These are phyloP conservation scores for Ampelocalamus luodianensis DNA, from an alignment of 176 grass and related monocot genomes.

Conservation along the genomic window DNA sequence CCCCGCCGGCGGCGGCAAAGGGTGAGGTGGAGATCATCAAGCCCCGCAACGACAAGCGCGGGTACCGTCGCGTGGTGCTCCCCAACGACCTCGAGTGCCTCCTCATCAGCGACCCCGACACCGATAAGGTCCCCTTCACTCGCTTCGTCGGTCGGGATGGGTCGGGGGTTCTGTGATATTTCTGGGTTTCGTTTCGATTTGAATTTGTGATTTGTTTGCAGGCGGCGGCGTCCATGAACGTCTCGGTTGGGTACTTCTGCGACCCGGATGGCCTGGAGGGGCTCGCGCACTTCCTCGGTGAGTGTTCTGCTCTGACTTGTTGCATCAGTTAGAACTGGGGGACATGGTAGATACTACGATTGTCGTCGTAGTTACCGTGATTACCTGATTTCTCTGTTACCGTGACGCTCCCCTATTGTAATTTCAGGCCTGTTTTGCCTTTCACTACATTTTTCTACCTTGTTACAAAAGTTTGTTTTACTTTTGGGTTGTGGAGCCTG, in stretches of 20 bases:
- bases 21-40: constrained; percentile 68
- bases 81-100: constrained; percentile 77
- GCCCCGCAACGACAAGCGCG: constrained; percentile 82
- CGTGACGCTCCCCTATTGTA: neutral
- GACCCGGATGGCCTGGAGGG: constrained; percentile 87
- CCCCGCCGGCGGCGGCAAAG: neutral
- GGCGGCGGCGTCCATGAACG: constrained; percentile 91
- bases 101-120: constrained; percentile 95
- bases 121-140: constrained; percentile 69
- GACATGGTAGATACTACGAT: constrained; percentile 8
- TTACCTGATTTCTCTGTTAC: neutral
- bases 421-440: neutral
- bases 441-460: neutral
- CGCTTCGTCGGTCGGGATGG: constrained; percentile 16
- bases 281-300: constrained; percentile 94
- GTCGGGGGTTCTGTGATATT: neutral
- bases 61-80: constrained; percentile 86
- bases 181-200: neutral
- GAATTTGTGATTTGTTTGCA: constrained; percentile 48
- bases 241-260: constrained; percentile 82
- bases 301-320: constrained; percentile 21
- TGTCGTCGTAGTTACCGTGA: neutral
- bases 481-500: neutral
- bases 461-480: constrained; percentile 16
- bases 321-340: constrained; percentile 1